phyloP scores from a whole-genome alignment of 164 flowering plant genomes.

The Vitis riparia region DNA sequence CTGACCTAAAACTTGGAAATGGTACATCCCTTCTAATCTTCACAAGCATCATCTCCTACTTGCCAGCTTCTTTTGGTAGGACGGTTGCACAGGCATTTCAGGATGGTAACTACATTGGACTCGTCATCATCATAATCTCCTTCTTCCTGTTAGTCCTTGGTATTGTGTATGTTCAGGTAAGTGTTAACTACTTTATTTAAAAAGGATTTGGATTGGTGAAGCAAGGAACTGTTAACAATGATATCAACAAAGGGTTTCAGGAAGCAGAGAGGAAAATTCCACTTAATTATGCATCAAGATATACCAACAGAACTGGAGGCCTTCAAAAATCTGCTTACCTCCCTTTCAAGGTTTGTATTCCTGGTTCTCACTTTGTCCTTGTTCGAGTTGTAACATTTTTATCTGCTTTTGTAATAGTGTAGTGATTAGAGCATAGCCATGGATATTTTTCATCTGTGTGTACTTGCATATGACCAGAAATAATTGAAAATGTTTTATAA shows the following conservation, averaged over 20 bases:
- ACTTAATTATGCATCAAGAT: slow-evolving; percentile 95
- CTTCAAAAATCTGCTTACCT: slow-evolving; percentile 92
- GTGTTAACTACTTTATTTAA: slow-evolving; percentile 4
- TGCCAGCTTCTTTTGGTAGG: slow-evolving; percentile 98
- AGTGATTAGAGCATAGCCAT: neutral
- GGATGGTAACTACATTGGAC: slow-evolving; percentile 91
- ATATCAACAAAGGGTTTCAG: slow-evolving; percentile 51
- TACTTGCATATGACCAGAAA: neutral
- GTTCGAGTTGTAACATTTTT: neutral
- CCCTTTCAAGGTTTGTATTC: slow-evolving; percentile 82
- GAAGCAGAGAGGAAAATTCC: slow-evolving; percentile 99
- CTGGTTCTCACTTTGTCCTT: neutral
- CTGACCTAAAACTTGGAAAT: slow-evolving; percentile 98
- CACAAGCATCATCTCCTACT: slow-evolving; percentile 94
- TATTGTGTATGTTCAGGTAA: slow-evolving; percentile 99
- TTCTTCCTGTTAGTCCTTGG: slow-evolving; percentile 84
- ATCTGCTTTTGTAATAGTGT: neutral
- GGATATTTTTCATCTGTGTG: neutral
- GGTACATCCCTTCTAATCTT: slow-evolving; percentile 97
- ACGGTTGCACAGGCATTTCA: slow-evolving; percentile 81
- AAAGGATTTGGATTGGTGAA: slow-evolving; percentile 2
- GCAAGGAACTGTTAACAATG: slow-evolving; percentile 14
- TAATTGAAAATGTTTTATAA: neutral
- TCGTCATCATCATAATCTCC: slow-evolving; percentile 58
- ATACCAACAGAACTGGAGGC: slow-evolving; percentile 71